Evolutionary conservation across 1,284 basidiomycete species (phyloP), one percentile per base, ranked within the genome.

Genomic region (Marasmius sp.): DNA sequence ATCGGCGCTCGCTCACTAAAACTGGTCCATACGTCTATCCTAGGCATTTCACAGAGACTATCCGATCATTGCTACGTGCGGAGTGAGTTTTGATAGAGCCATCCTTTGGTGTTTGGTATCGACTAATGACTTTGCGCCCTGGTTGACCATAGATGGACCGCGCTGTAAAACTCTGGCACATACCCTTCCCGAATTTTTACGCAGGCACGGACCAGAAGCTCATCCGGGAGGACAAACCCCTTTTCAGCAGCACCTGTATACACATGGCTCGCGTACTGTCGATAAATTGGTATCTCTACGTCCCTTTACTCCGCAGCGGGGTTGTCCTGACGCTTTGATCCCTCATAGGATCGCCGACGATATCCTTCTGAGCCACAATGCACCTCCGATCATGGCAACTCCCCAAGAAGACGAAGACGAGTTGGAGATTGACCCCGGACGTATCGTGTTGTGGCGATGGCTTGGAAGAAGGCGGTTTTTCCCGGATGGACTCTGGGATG

Each of bases 41-140:
- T 62, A 90, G 89, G 83, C 85, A 22, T 92, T 91, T 70, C 88
- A 92, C 71, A 79, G 82, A 0, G 71, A 73, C 6, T 73, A 81
- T 58, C 86, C 88, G 16, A 64, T 92, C 16, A 79, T 92, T 61
- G 89, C 89, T 14, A 92, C 90, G 9, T 87, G 88, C 67, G 90
- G 90, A 8, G 90, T 91, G 71, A 64, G 83, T 61, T 18, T 37
- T 27, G 5, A 5, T 27, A 27, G 27, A 27, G 5, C 27, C 27
- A 2, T 27, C 27, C 27, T 27, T 27, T 27, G 27, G 41, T 38
- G 52, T 50, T 55, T 16, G 53, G 55, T 41, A 27, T 18, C 27
- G 58, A 41, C 45, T 22, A 56, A 16, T 49, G 34, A 36, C 39
- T 43, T 60, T 41, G 55, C 59, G 45, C 65, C 57, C 68, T 52